These are phyloP conservation scores for Saccharomycopsis fodiens DNA, from an alignment of 805 yeast species.

Conservation along the genomic window DNA sequence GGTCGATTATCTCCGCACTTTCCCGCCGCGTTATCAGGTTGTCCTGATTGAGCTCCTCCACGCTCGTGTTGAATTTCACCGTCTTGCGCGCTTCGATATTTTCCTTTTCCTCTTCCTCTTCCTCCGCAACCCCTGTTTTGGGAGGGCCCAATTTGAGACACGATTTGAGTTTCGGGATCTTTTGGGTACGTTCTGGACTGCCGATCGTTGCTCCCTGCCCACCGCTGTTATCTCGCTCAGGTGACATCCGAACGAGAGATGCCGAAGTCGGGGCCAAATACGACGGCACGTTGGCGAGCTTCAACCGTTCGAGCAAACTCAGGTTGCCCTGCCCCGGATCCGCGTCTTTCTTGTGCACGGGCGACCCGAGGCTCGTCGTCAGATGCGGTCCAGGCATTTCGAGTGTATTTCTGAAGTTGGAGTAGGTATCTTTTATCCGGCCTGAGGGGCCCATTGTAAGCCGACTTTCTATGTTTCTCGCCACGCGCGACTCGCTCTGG, in stretches of 20 bases:
- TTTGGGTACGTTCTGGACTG: background rate
- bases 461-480: background rate
- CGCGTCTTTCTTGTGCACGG: background rate
- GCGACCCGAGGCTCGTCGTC: constrained; percentile 11
- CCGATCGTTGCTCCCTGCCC: background rate
- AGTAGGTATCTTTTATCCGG: constrained; percentile 3
- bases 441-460: background rate
- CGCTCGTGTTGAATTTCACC: constrained; percentile 7
- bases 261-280: background rate
- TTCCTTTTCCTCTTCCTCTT: constrained; percentile 3
- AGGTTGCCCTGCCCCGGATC: background rate
- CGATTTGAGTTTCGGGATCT: constrained; percentile 12
- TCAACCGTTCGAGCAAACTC: constrained; percentile 8
- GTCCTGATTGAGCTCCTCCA: constrained; percentile 16
- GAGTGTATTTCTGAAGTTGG: background rate
- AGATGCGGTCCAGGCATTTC: background rate
- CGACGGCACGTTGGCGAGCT: background rate
- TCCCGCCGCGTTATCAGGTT: constrained; percentile 10
- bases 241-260: background rate
- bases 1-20: background rate
- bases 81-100: constrained; percentile 1
- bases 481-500: constrained; percentile 11
- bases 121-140: background rate
- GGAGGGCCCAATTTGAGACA: constrained; percentile 11
- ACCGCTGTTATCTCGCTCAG: background rate